Base-by-base conservation (phyloP, 495 filamentous ascomycete genomes). In the Penicillium bialowiezense region DNA sequence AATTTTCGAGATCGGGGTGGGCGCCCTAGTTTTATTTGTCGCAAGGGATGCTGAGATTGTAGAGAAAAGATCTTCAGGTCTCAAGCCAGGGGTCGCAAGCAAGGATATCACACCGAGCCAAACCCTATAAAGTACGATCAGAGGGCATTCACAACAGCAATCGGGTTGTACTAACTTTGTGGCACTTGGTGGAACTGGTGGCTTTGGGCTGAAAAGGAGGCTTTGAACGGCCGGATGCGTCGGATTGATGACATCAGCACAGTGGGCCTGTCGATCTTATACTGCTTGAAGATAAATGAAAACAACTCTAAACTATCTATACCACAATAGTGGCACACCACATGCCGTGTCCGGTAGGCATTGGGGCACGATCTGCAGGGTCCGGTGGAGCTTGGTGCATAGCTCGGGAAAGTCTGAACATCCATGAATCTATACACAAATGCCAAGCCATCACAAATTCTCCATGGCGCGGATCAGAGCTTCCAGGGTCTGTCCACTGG, bases 161-260 rank as follows among this genome's bases (percentile, higher is more conserved):
- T 32, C 5, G 10, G 10, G 29, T 32, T 32, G 29, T 32, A 32
- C 29, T 32, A 24, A 39, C 19, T 23, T 13, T 24, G 20, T 23
- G 12, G 4, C 12, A 3, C 12, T 32, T 12, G n/a, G 13, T 15
- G 24, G 9, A 7, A 41, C n/a, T n/a, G 24, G 39, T 14, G 21
- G 21, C 39, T 28, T 23, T 41, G 39, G 39, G n/a, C 23, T 26
- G 23, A 24, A 28, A 20, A 7, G 21, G 39, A 29, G 14, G 19
- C 21, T 17, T 15, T 41, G 23, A 29, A 17, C n/a, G 10, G n/a
- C 19, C 39, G 39, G 39, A 29, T 28, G n/a, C 10, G 39, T 23
- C 39, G 39, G 39, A 40, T 41, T 14, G 39, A 41, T 41, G 39
- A 41, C 39, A 41, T 41, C 39, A 41, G 39, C 39, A 41, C 3